Percentiles rank a stretch among this genome's conserved stretches.
These are phyloP conservation scores for Eutrema yunnanense DNA, from an alignment of 345 rosid genomes.

Conservation along the genomic window DNA sequence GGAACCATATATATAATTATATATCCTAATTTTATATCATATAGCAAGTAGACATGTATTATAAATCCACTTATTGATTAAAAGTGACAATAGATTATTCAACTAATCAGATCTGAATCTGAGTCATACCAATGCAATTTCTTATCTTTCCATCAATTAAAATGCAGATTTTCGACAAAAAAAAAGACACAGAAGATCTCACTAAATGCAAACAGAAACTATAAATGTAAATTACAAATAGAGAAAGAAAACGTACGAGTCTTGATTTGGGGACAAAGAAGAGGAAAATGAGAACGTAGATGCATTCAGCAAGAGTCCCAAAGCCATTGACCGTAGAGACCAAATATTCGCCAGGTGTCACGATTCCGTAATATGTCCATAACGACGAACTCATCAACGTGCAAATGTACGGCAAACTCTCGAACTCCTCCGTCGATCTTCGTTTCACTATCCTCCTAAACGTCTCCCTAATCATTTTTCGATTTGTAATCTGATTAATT, in stretches of 20 bases:
- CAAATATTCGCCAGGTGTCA: constrained; percentile 58
- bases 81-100: background rate
- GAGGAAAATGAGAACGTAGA: constrained; percentile 48
- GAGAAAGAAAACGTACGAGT: constrained; percentile 29
- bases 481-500: background rate
- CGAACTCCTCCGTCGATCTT: constrained; percentile 60
- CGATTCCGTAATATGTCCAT: constrained; percentile 83
- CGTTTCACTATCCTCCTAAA: constrained; percentile 47
- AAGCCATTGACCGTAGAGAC: constrained; percentile 72
- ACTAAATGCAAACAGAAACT: background rate
- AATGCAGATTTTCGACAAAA: background rate
- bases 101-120: constrained; percentile 26
- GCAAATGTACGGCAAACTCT: constrained; percentile 69
- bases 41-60: background rate
- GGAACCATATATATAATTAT: background rate
- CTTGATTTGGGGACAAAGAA: constrained; percentile 36
- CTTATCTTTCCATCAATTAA: constrained; percentile 10
- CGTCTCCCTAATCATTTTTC: constrained; percentile 33
- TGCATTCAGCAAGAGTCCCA: constrained; percentile 53
- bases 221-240: background rate
- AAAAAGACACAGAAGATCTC: constrained; percentile 2
- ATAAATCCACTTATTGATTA: background rate
- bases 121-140: constrained; percentile 1
- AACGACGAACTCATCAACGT: constrained; percentile 52
- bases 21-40: background rate